Percentiles rank a stretch among this genome's conserved stretches.
Conservation (phyloP, 176 grass and related monocot genomes). For the Stipa capillata region DNA sequence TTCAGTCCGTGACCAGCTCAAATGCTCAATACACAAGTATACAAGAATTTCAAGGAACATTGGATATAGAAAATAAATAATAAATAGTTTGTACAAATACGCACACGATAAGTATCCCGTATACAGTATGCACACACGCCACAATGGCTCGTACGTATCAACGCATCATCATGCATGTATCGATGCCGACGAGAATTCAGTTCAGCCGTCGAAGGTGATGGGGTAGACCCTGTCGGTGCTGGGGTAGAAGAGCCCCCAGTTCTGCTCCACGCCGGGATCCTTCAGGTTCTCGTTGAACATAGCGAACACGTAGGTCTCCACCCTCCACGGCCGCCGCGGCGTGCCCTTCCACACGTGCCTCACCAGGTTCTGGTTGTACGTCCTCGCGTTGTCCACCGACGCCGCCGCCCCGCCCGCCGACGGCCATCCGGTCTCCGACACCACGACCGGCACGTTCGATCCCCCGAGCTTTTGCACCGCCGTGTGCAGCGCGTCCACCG, state of each 20-base stretch:
- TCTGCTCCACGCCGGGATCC: constrained; percentile 12
- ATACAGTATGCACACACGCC: background rate
- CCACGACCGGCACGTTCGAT: constrained; percentile 32
- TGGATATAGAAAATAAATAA: background rate
- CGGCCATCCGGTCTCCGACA: constrained; percentile 66
- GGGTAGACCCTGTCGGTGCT: constrained; percentile 36
- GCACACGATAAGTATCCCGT: background rate
- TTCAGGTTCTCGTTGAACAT: constrained; percentile 77
- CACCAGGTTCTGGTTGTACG: constrained; percentile 67
- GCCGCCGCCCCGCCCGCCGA: constrained; percentile 21
- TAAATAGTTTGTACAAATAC: background rate
- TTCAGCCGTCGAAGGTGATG: constrained; percentile 12
- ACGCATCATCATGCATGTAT: background rate
- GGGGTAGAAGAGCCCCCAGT: constrained; percentile 58
- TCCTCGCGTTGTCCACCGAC: constrained; percentile 28
- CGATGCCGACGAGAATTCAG: too few species aligned
- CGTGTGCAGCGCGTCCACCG: constrained; percentile 43
- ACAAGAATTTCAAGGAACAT: too few species aligned
- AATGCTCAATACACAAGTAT: too few species aligned
- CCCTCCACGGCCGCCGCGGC: constrained; percentile 21
- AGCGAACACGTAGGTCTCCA: constrained; percentile 60
- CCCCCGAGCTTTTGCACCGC: constrained; percentile 34
- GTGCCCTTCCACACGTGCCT: constrained; percentile 39
- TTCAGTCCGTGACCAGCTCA: too few species aligned
- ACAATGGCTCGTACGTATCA: background rate